Conservation (phyloP, 345 rosid species). For the Carallia pectinifolia region DNA sequence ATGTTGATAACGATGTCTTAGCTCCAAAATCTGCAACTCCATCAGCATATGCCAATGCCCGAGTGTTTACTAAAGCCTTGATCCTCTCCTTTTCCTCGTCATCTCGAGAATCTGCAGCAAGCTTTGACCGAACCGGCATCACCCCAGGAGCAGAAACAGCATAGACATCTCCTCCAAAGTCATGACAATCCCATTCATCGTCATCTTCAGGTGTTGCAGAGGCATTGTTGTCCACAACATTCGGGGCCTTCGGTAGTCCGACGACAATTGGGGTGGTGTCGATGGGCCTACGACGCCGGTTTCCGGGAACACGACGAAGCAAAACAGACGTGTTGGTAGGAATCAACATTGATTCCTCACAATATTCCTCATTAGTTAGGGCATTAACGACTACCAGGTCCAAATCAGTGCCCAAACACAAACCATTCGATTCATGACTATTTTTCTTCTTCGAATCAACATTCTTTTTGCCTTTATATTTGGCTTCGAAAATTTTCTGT, state of each 20-base stretch:
- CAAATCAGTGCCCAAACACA: slow-evolving; percentile 96
- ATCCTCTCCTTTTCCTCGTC: slow-evolving; percentile 83
- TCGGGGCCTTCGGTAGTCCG: too few species aligned
- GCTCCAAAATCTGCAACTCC: slow-evolving; percentile 84
- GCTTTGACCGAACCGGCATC: slow-evolving; percentile 56
- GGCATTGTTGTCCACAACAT: too few species aligned
- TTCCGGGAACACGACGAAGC: slow-evolving; percentile 95
- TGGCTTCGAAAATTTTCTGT: slow-evolving; percentile 80
- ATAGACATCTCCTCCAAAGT: slow-evolving; percentile 91
- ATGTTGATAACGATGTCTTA: too few species aligned
- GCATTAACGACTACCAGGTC: slow-evolving; percentile 95
- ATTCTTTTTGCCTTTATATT: too few species aligned
- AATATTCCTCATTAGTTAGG: slow-evolving; percentile 96
- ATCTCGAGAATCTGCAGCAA: background rate
- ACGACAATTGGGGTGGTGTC: slow-evolving; percentile 32
- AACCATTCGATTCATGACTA: slow-evolving; percentile 60
- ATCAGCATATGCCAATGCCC: slow-evolving; percentile 42
- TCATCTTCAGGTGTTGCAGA: slow-evolving; percentile 38
- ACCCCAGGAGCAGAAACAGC: slow-evolving; percentile 60
- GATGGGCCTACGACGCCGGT: slow-evolving; percentile 85
- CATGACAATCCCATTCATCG: slow-evolving; percentile 69
- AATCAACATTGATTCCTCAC: slow-evolving; percentile 88
- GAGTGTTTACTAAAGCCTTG: slow-evolving; percentile 85
- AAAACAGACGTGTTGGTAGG: slow-evolving; percentile 95
- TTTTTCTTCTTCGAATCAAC: too few species aligned